Base-by-base conservation (phyloP, 805 yeast genomes). In the Candida suzukii region DNA sequence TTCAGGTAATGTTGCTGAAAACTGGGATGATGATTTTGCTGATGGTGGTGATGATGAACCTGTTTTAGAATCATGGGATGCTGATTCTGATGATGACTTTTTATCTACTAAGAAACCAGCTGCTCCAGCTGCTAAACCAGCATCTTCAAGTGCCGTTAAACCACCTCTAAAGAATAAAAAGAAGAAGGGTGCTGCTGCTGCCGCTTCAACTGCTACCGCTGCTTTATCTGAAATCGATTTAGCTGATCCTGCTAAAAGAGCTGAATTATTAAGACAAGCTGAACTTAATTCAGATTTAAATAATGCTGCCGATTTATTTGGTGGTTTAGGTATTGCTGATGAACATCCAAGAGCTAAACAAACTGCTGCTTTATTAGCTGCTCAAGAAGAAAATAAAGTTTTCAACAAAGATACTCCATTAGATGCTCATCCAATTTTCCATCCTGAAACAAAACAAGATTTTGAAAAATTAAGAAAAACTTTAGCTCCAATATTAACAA, bases 251-350 rank as follows among this genome's bases (percentile, higher is more conserved):
- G 70, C 68, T 47, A 80, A 91, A n/a, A 74, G 87, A 56, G 76
- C 70, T 51, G 88, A 83, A 56, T 63, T 88, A 62, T 70, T 85
- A 63, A 81, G 72, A 56, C 71, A 83, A 60, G 95, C 93, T 18
- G 95, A 91, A 64, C 55, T 87, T 45, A 81, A 78, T 37, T 76
- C 95, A 22, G 99, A 91, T 66, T 70, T 91, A 61, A 87, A 86
- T 63, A 87, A 86, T 58, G 98, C 99, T 25, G 91, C 95, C 9
- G 95, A 86, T 53, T 70, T 91, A 52, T 88, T 91, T 58, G 95
- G 88, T 26, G 88, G 87, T 14, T 68, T 70, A 50, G 75, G 76
- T 33, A 73, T 74, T 41, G 75, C 78, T 20, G 70, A 69, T 45
- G 80, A 67, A 28, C 80, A 75, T 51, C 80, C 80, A 35, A 64